These are phyloP conservation scores for Boletus pseudo-olivaceus DNA, from an alignment of 768 basidiomycete species.

Conservation along the genomic window DNA sequence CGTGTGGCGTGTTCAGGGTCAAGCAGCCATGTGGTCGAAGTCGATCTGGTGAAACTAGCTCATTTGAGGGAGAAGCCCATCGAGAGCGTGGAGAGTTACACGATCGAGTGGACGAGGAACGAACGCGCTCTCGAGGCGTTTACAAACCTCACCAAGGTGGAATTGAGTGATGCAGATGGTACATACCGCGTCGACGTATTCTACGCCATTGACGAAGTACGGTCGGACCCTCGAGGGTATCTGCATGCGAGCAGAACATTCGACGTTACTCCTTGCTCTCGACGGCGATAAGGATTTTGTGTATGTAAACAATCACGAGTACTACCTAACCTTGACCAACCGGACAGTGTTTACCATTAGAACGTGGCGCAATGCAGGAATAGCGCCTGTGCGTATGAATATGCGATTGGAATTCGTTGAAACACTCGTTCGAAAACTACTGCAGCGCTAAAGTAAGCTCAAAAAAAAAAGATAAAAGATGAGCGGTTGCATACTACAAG, in stretches of 20 bases:
- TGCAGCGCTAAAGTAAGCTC: slow-evolving; percentile 24
- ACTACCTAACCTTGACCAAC: not conserved
- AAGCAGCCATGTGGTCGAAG: slow-evolving; percentile 37
- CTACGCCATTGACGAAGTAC: slow-evolving; percentile 57
- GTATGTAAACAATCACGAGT: not conserved
- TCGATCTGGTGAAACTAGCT: slow-evolving; percentile 59
- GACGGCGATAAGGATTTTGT: not conserved
- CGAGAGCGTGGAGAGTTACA: slow-evolving; percentile 45
- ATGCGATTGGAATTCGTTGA: slow-evolving; percentile 10
- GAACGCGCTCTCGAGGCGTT: slow-evolving; percentile 41
- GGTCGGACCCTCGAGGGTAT: slow-evolving; percentile 40
- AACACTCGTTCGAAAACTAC: slow-evolving; percentile 17
- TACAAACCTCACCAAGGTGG: slow-evolving; percentile 50
- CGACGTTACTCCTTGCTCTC: not conserved
- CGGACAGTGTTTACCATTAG: not conserved
- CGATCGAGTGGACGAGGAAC: slow-evolving; percentile 54
- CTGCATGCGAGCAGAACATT: slow-evolving; percentile 25
- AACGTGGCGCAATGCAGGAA: not conserved
- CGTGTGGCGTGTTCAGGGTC: slow-evolving; percentile 35
- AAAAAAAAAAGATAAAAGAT: slow-evolving; percentile 5
- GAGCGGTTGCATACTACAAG: slow-evolving; percentile 27
- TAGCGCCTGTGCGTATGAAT: slow-evolving; percentile 15
- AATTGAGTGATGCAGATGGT: slow-evolving; percentile 37
- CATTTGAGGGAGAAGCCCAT: slow-evolving; percentile 41
- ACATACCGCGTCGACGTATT: slow-evolving; percentile 45